phyloP scores from a whole-genome alignment of 371 early-diverging fungal species.

The Parasitella parasitica region DNA sequence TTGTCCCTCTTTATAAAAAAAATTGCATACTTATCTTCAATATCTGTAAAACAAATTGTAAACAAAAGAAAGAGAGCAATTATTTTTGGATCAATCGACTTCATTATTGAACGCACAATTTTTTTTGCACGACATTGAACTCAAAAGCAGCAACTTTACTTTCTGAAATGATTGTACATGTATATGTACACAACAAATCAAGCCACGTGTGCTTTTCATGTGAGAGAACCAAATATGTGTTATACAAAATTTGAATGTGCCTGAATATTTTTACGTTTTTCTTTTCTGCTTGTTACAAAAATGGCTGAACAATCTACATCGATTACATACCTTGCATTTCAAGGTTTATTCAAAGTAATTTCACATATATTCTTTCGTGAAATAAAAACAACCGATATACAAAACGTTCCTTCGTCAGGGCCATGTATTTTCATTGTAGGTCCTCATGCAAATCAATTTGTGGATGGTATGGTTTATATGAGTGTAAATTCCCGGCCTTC shows the following conservation, averaged over 20 bases:
- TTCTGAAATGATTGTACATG: neutral
- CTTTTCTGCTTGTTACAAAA: neutral
- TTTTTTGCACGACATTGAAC: slow-evolving; percentile 18
- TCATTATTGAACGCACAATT: slow-evolving; percentile 11
- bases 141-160: slow-evolving; percentile 8
- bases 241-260: neutral
- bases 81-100: too few relatives aligned
- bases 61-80: too few relatives aligned
- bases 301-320: neutral
- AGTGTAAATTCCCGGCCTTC: slow-evolving; percentile 76
- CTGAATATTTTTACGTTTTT: neutral
- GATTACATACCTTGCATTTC: slow-evolving; percentile 1
- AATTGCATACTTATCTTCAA: too few relatives aligned
- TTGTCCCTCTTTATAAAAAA: too few relatives aligned
- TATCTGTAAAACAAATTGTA: too few relatives aligned
- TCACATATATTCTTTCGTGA: slow-evolving; percentile 88
- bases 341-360: slow-evolving; percentile 47
- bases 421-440: slow-evolving; percentile 95
- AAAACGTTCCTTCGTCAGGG: slow-evolving; percentile 80
- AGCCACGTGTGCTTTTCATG: slow-evolving; percentile 6
- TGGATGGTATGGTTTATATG: slow-evolving; percentile 86
- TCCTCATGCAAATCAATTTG: slow-evolving; percentile 96
- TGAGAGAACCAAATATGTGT: neutral
- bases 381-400: slow-evolving; percentile 80
- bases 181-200: neutral